Percentiles rank a stretch among this genome's conserved stretches.
Evolutionary conservation across 345 rosid species (phyloP).

Genomic region (Durio zibethinus): DNA sequence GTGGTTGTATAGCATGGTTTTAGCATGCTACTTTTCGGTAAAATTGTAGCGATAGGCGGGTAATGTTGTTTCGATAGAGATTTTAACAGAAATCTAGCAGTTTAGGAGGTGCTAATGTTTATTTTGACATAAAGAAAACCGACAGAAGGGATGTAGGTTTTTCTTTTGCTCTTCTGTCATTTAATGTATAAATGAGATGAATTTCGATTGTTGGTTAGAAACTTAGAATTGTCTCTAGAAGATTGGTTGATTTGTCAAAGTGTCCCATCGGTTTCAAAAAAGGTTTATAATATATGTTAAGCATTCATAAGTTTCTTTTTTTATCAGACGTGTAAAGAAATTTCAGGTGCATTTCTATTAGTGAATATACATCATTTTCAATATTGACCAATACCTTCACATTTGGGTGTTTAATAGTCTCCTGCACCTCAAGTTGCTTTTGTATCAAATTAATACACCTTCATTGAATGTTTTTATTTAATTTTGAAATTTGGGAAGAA

Average conservation of each 20-base stretch:
- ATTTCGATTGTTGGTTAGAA: background rate
- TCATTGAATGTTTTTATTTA: background rate
- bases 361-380: background rate
- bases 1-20: background rate
- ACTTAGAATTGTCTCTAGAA: background rate
- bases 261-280: background rate
- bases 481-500: background rate
- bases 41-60: background rate
- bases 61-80: conserved; percentile 2
- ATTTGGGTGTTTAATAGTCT: background rate
- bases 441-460: background rate
- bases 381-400: background rate
- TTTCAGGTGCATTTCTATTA: background rate
- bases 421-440: background rate
- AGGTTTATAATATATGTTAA: background rate
- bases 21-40: background rate
- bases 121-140: background rate
- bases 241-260: background rate
- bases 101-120: background rate
- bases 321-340: background rate
- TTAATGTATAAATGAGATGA: background rate
- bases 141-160: background rate
- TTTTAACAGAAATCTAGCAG: background rate
- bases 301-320: background rate
- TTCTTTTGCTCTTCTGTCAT: background rate